Conservation (phyloP, 2,329 filamentous ascomycete species). For the Colletotrichum abscissum region DNA sequence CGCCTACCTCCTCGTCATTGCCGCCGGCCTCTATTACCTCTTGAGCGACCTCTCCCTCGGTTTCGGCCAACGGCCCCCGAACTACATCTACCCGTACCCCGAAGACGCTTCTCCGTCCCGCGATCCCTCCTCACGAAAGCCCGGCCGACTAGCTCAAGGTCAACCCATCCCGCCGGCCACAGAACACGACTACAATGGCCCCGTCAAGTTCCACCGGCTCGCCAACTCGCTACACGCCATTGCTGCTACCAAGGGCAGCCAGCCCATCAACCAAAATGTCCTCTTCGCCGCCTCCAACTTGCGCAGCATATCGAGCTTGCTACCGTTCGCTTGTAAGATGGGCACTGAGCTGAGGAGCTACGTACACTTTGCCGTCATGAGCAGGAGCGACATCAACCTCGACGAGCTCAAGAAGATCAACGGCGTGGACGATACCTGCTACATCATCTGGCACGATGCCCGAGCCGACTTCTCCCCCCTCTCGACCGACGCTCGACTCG, state of each 20-base stretch:
- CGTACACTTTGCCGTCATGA: conserved; percentile 86
- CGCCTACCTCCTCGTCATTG: conserved; percentile 57
- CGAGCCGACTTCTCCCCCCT: conserved; percentile 78
- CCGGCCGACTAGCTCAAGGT: conserved; percentile 33
- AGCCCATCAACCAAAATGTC: conserved; percentile 73
- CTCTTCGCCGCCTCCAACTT: conserved; percentile 83
- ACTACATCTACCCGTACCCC: conserved; percentile 48
- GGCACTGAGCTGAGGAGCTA: conserved; percentile 73
- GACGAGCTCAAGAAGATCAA: conserved; percentile 80
- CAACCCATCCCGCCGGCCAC: conserved; percentile 32
- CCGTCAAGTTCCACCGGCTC: conserved; percentile 75
- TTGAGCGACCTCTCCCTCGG: conserved; percentile 69
- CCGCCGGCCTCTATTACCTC: conserved; percentile 70
- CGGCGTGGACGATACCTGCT: conserved; percentile 78
- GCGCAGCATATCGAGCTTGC: conserved; percentile 75
- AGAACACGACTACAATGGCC: conserved; percentile 70
- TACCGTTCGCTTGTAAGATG: conserved; percentile 92
- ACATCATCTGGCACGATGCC: conserved; percentile 76
- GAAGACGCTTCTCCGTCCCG: conserved; percentile 25
- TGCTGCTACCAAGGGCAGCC: conserved; percentile 62
- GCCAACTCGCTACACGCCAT: conserved; percentile 71
- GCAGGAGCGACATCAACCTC: conserved; percentile 76
- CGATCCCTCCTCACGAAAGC: conserved; percentile 16
- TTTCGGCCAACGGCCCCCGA: conserved; percentile 45
- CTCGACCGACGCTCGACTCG: conserved; percentile 78